Percentiles rank a stretch among this genome's conserved stretches.
Evolutionary conservation across 768 basidiomycete genomes (phyloP).

Genomic region (Xerocomus spinulosus): DNA sequence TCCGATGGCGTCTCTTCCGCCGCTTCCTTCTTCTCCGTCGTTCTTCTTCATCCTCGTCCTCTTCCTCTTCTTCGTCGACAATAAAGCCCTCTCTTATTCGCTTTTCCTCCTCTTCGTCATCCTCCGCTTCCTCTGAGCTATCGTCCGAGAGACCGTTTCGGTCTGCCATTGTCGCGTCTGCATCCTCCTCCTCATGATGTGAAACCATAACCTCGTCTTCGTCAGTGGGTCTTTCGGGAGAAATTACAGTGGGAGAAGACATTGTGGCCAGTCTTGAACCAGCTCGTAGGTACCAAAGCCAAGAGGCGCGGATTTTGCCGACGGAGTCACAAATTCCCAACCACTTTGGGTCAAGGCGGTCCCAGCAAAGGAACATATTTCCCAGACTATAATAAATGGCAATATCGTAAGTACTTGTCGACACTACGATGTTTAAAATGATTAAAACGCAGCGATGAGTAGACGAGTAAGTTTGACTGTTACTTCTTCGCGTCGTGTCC

Average conservation of each 20-base stretch:
- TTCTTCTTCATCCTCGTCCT: slow-evolving; percentile 64
- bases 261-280: slow-evolving; percentile 39
- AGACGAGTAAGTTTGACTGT: neutral
- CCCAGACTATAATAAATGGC: neutral
- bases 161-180: slow-evolving; percentile 49
- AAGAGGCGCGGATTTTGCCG: slow-evolving; percentile 20
- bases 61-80: slow-evolving; percentile 89
- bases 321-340: slow-evolving; percentile 22
- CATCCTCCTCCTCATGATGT: slow-evolving; percentile 49
- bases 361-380: neutral
- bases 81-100: slow-evolving; percentile 87
- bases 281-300: slow-evolving; percentile 11
- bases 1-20: slow-evolving; percentile 61
- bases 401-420: too few relatives aligned
- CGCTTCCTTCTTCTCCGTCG: slow-evolving; percentile 57
- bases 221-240: slow-evolving; percentile 29
- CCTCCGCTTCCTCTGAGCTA: slow-evolving; percentile 86
- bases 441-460: too few relatives aligned
- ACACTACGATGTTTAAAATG: too few relatives aligned
- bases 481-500: slow-evolving; percentile 32
- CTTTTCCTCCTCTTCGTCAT: slow-evolving; percentile 84
- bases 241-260: slow-evolving; percentile 48
- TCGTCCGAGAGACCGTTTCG: slow-evolving; percentile 55
- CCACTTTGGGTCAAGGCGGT: neutral
- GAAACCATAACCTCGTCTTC: slow-evolving; percentile 63